Conservation (phyloP, 2,329 filamentous ascomycete genomes). For the Fusarium annulatum region DNA sequence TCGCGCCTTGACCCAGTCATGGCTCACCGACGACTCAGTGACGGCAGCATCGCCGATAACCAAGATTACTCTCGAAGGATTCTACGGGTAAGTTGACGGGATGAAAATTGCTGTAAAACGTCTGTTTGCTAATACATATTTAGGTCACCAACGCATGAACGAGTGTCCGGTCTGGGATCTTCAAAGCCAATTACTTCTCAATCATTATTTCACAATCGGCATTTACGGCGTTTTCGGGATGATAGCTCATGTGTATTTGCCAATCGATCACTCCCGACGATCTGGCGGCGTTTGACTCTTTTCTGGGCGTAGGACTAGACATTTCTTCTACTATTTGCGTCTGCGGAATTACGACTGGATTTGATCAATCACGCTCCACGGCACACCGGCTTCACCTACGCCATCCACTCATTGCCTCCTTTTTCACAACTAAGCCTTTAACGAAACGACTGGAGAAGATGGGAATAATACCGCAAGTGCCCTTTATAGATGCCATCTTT, state of each 20-base stretch:
- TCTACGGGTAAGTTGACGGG: constrained; percentile 74
- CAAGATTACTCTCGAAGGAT: constrained; percentile 97
- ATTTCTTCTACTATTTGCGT: constrained; percentile 43
- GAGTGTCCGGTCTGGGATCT: constrained; percentile 18
- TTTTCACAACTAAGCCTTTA: constrained; percentile 43
- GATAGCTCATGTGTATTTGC: constrained; percentile 53
- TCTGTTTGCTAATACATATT: too few relatives aligned
- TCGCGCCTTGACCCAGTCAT: constrained; percentile 88
- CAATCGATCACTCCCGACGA: constrained; percentile 48
- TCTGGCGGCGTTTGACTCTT: constrained; percentile 52
- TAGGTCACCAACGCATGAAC: constrained; percentile 71
- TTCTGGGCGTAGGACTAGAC: constrained; percentile 53
- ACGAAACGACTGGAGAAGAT: constrained; percentile 44
- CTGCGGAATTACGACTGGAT: constrained; percentile 47
- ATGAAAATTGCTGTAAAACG: too few relatives aligned
- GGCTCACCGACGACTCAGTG: constrained; percentile 85
- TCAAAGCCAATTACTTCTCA: constrained; percentile 6
- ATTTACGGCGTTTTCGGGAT: constrained; percentile 58
- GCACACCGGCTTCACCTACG: constrained; percentile 47
- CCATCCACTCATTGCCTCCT: constrained; percentile 55
- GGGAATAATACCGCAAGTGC: constrained; percentile 27
- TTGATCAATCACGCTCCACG: constrained; percentile 45
- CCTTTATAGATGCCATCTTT: constrained; percentile 17
- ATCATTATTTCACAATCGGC: constrained; percentile 46
- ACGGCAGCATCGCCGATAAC: constrained; percentile 96